phyloP scores from a whole-genome alignment of 2,329 filamentous ascomycete species.

The Spiromastix sp. region DNA sequence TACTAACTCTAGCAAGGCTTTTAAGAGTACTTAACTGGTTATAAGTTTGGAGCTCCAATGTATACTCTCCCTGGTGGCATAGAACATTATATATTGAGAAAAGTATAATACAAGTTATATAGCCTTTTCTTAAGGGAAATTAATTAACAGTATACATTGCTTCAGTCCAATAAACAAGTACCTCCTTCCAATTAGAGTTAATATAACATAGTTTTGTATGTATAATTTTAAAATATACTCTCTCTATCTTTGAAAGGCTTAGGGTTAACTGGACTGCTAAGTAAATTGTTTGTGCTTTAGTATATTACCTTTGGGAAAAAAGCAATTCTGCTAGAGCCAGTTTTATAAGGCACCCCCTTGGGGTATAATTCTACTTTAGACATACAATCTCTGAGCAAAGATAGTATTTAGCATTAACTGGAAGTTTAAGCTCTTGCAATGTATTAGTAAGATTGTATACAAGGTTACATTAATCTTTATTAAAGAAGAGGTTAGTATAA shows the following conservation, averaged over 20 bases:
- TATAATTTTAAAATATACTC: slow-evolving; percentile 2
- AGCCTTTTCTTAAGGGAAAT: slow-evolving; percentile 2
- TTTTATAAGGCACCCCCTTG: background rate
- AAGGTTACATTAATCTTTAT: slow-evolving; percentile 3
- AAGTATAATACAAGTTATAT: slow-evolving; percentile 2
- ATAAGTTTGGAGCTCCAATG: slow-evolving; percentile 2
- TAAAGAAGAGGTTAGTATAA: background rate
- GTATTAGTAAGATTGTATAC: slow-evolving; percentile 3
- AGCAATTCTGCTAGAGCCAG: slow-evolving; percentile 4
- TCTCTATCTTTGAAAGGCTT: slow-evolving; percentile 3
- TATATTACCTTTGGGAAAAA: slow-evolving; percentile 1
- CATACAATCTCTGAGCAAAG: slow-evolving; percentile 2
- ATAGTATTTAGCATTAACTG: background rate
- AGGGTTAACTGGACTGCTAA: slow-evolving; percentile 1
- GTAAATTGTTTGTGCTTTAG: background rate
- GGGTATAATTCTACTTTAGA: background rate
- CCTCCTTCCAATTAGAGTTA: slow-evolving; percentile 1
- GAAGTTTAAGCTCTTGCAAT: slow-evolving; percentile 1
- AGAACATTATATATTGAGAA: slow-evolving; percentile 4
- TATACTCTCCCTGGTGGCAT: slow-evolving; percentile 1
- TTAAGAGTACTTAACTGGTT: slow-evolving; percentile 3
- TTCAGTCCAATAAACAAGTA: slow-evolving; percentile 2
- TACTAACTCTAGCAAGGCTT: slow-evolving; percentile 1
- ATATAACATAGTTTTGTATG: slow-evolving; percentile 4
- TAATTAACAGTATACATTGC: slow-evolving; percentile 1